Base-by-base conservation (phyloP, 495 filamentous ascomycete genomes). In the Daldinia decipiens region DNA sequence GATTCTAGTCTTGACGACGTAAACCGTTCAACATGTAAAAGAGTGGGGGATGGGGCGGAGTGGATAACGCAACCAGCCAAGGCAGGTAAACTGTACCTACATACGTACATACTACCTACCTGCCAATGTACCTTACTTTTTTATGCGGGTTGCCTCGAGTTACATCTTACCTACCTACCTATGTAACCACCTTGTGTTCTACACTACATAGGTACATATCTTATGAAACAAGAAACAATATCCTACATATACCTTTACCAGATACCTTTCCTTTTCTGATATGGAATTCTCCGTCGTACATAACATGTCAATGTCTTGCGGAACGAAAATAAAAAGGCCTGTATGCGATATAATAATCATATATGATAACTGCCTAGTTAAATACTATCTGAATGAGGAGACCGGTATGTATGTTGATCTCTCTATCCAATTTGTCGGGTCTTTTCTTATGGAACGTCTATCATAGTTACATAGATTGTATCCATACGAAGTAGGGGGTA, bases 351-450 rank as follows among this genome's bases (percentile, higher is more conserved):
- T 19, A 24, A 12, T 47, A 12, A 12, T 17, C 4, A 47, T 11
- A 47, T 47, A 47, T 24, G 17, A 19, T 47, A 27, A 24, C 26
- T n/a, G n/a, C n/a, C n/a, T 27, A 47, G 17, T 24, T 21, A 47
- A 47, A 31, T 53, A 54, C 12, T 19, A 15, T 32, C 21, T 27
- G 24, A 62, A 39, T 38, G 31, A 38, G 45, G 27, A 47, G 31
- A 9, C 54, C 19, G 21, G 39, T 50, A 55, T 5, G 21, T 64
- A 52, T 32, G 45, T 39, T 51, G 60, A 63, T 54, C 51, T 67
- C 24, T 67, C 19, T 53, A 67, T 55, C 65, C 65, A 55, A 67
- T 47, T 67, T 67, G 65, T 67, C 65, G 65, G 65, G 65, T 60
- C 36, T 50, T 66, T 57, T 2, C 32, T 54, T 50, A 12, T 24